Evolutionary conservation across 805 yeast genomes (phyloP).

Genomic region (Teunomyces panamensis): DNA sequence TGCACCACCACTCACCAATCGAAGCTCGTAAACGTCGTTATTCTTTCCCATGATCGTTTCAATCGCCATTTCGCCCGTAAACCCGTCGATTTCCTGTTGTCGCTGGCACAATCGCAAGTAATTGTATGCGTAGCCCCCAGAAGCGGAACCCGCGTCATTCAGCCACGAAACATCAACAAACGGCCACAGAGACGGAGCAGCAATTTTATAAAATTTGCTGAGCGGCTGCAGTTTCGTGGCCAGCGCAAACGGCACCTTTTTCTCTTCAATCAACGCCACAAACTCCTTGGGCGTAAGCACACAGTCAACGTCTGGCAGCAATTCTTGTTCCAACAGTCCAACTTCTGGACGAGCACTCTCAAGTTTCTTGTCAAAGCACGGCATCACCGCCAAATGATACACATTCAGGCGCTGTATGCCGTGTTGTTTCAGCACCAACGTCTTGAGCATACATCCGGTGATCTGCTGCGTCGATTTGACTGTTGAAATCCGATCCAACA

Average conservation of each 20-base stretch:
- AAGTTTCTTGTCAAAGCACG: conserved; percentile 93
- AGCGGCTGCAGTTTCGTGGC: conserved; percentile 4
- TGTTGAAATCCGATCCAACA: conserved; percentile 65
- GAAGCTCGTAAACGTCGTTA: conserved; percentile 68
- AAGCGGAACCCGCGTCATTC: conserved; percentile 72
- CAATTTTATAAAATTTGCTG: conserved; percentile 20
- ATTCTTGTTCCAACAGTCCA: conserved; percentile 16
- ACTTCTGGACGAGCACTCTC: conserved; percentile 86
- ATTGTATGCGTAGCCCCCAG: conserved; percentile 86
- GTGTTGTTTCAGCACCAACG: conserved; percentile 35
- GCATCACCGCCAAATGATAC: conserved; percentile 89
- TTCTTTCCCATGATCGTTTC: conserved; percentile 63
- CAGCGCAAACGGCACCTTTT: background rate
- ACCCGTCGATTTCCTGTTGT: conserved; percentile 15
- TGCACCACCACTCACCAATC: conserved; percentile 43
- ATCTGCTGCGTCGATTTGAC: conserved; percentile 92
- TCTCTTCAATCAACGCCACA: conserved; percentile 62
- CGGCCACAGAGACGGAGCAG: conserved; percentile 66
- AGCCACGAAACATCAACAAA: conserved; percentile 60
- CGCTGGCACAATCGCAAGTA: conserved; percentile 48
- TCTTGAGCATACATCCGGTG: conserved; percentile 75
- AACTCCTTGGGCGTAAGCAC: conserved; percentile 91
- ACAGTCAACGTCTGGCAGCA: conserved; percentile 73
- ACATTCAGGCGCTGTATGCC: conserved; percentile 37
- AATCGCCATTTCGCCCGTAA: conserved; percentile 24